Base-by-base conservation (phyloP, 164 flowering plant genomes). In the Sextonia rubra region DNA sequence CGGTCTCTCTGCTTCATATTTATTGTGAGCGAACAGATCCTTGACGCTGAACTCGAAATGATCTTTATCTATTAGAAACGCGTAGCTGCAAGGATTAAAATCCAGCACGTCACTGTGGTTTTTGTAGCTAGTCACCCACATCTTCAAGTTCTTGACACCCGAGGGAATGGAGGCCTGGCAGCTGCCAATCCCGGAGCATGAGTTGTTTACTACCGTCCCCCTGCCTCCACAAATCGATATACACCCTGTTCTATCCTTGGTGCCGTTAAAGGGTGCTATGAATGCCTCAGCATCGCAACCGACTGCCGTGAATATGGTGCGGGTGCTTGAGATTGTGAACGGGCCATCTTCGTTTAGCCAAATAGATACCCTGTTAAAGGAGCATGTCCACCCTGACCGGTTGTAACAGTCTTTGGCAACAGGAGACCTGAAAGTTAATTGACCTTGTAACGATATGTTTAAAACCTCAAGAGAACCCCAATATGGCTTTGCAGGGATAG, bases 151-250 rank as follows among this genome's bases (percentile, higher is more conserved):
- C 26, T 15, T 60, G 18, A 73, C 23, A 4, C 67, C 71, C 9
- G 48, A 17, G 0, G 77, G 74, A 9, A 77, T 74, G 15, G 77
- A 47, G 52, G 52, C 69, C 44, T 17, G 69, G 25, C 69, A 72
- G n/a, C 74, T 48, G 0, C 74, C 74, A 17, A 72, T 65, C 3
- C 74, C 74, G 37, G 60, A 26, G 25, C 74, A 72, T 2, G 68
- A 47, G 1, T 55, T 44, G 24, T 72, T 17, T 0, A 20, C 18
- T 17, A 72, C 61, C 29, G 6, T 64, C 4, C 27, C n/a, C 9
- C 0, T 5, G 22, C 61, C 29, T 2, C 3, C 1, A 64, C 73
- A 71, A 8, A 15, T 60, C 1, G 73, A 71, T 12, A 15, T 2
- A 32, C 66, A 61, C 6, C 73, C 73, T 20, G 20, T 29, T 1